Evolutionary conservation across 371 early-diverging fungal genomes (phyloP).

Genomic region (Saksenaea oblongispora): DNA sequence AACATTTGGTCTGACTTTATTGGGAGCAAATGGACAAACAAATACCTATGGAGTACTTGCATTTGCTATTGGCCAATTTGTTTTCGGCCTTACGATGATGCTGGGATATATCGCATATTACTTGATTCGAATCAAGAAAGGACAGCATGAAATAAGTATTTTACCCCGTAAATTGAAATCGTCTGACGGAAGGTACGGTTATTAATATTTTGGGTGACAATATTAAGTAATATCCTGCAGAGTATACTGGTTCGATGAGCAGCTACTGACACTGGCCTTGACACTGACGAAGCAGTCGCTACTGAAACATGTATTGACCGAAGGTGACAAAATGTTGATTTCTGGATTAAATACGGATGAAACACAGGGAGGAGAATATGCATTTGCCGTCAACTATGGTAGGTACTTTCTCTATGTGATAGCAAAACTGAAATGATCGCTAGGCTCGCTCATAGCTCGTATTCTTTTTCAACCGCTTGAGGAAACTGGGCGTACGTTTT

Average conservation of each 20-base stretch:
- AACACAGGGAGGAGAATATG: slow-evolving; percentile 88
- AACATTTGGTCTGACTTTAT: slow-evolving; percentile 65
- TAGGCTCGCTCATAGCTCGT: slow-evolving; percentile 87
- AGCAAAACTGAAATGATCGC: background rate
- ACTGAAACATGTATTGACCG: slow-evolving; percentile 90
- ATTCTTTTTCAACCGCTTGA: slow-evolving; percentile 94
- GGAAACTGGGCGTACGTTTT: slow-evolving; percentile 84
- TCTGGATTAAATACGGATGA: slow-evolving; percentile 54
- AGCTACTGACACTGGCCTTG: slow-evolving; percentile 61
- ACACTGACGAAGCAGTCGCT: slow-evolving; percentile 86
- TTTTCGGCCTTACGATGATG: slow-evolving; percentile 58
- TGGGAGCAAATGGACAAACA: slow-evolving; percentile 31
- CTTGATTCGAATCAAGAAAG: slow-evolving; percentile 26
- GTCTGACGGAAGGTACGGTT: slow-evolving; percentile 31
- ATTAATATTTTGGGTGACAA: background rate
- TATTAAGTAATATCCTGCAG: slow-evolving; percentile 6
- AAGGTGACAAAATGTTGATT: slow-evolving; percentile 93
- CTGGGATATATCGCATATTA: slow-evolving; percentile 60
- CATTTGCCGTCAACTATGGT: slow-evolving; percentile 87
- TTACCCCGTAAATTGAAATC: slow-evolving; percentile 40
- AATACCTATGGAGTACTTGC: slow-evolving; percentile 68
- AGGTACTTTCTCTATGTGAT: background rate
- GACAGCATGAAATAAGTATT: slow-evolving; percentile 18
- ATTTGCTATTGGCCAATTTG: slow-evolving; percentile 78
- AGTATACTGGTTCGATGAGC: slow-evolving; percentile 61